Percentiles rank a stretch among this genome's conserved stretches.
Conservation (phyloP, 768 basidiomycete genomes). For the Leccinum subgranulosum region DNA sequence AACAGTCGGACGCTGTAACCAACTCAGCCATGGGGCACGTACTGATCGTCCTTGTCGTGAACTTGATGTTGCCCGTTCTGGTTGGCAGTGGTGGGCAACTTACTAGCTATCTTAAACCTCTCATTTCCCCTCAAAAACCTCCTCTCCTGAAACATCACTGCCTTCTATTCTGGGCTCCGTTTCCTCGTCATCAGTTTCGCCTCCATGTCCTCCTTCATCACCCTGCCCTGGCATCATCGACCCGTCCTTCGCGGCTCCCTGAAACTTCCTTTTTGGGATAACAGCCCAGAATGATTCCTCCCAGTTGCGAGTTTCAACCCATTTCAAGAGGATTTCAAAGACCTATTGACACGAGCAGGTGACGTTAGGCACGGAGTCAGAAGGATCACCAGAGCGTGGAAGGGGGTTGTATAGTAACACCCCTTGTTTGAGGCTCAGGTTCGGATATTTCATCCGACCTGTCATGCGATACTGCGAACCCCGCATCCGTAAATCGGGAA, state of each 20-base stretch:
- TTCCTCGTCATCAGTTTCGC: not conserved
- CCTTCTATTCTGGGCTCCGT: not conserved
- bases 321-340: slow-evolving; percentile 87
- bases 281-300: slow-evolving; percentile 81
- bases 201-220: not conserved
- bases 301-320: slow-evolving; percentile 87
- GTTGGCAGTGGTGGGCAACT: not conserved
- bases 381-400: not conserved
- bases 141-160: not conserved
- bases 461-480: slow-evolving; percentile 1
- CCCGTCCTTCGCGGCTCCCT: slow-evolving; percentile 21
- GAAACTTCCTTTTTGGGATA: slow-evolving; percentile 90
- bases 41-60: not conserved
- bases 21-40: slow-evolving; percentile 51
- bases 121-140: not conserved
- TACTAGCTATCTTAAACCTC: not conserved
- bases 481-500: not conserved
- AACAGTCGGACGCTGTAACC: slow-evolving; percentile 52
- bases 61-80: not conserved
- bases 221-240: not conserved
- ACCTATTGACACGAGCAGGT: slow-evolving; percentile 37
- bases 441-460: not conserved
- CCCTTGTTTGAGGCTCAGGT: not conserved
- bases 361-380: slow-evolving; percentile 1
- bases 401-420: not conserved